These are phyloP conservation scores for Jamesozyma spencerorum DNA, from an alignment of 805 yeast genomes.

Conservation along the genomic window DNA sequence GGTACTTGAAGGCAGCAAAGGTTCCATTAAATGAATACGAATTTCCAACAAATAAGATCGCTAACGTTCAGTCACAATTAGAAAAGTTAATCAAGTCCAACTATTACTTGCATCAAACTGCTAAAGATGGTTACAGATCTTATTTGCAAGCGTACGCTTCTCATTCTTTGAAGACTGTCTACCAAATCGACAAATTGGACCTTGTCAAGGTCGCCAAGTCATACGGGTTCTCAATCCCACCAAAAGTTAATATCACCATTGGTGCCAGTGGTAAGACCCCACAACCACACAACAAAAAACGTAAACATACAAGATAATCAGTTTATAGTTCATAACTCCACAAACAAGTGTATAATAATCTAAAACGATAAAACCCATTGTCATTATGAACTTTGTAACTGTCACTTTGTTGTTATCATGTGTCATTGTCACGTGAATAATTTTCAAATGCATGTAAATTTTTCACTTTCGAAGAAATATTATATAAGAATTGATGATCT, in stretches of 20 bases:
- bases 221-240: constrained; percentile 91
- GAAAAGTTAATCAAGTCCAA: constrained; percentile 85
- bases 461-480: background rate
- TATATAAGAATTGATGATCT: background rate
- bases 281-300: constrained; percentile 13
- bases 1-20: constrained; percentile 92
- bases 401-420: too few species aligned
- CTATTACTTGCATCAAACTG: constrained; percentile 89
- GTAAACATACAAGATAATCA: constrained; percentile 3
- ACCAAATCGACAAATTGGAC: constrained; percentile 91
- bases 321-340: background rate
- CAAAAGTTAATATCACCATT: constrained; percentile 91
- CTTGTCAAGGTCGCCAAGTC: constrained; percentile 90
- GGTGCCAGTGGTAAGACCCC: constrained; percentile 79
- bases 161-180: constrained; percentile 91
- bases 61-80: constrained; percentile 90
- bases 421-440: background rate
- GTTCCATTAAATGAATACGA: constrained; percentile 97
- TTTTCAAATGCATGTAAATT: background rate
- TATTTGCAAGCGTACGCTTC: constrained; percentile 96
- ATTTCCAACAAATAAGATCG: constrained; percentile 88
- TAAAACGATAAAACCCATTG: too few species aligned
- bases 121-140: constrained; percentile 95
- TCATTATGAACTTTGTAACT: too few species aligned
- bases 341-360: background rate